Conservation (phyloP, 148 eudicot genomes). For the Pouteria glomerata region DNA sequence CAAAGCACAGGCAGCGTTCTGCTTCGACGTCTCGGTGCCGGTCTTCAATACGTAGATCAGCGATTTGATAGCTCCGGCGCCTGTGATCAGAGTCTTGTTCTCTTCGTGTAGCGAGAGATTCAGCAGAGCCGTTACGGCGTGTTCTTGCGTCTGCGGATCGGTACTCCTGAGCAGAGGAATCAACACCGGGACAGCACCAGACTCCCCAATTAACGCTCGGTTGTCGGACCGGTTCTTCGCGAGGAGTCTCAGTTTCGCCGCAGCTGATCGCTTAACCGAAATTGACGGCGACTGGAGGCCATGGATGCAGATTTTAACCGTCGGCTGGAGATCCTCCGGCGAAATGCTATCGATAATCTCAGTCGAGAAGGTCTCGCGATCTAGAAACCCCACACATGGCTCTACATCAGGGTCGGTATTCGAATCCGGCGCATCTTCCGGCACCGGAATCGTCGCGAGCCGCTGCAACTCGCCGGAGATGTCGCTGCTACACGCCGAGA, state of each 20-base stretch:
- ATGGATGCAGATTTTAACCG: slow-evolving; percentile 71
- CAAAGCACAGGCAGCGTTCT: slow-evolving; percentile 79
- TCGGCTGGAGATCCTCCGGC: slow-evolving; percentile 82
- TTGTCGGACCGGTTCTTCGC: slow-evolving; percentile 87
- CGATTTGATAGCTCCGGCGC: slow-evolving; percentile 57
- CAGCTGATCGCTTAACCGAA: slow-evolving; percentile 65
- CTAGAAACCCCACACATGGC: slow-evolving; percentile 58
- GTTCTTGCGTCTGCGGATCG: slow-evolving; percentile 82
- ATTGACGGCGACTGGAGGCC: slow-evolving; percentile 50
- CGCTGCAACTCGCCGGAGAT: slow-evolving; percentile 87
- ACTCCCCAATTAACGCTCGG: slow-evolving; percentile 68
- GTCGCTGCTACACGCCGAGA: slow-evolving; percentile 70
- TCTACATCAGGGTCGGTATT: slow-evolving; percentile 29
- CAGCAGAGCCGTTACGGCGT: slow-evolving; percentile 74
- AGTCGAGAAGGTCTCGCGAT: slow-evolving; percentile 67
- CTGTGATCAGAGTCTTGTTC: slow-evolving; percentile 43
- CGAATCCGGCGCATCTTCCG: slow-evolving; percentile 8
- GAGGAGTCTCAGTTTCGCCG: slow-evolving; percentile 61
- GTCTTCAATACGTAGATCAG: slow-evolving; percentile 70
- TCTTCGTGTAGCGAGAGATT: slow-evolving; percentile 57
- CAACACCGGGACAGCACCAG: slow-evolving; percentile 70
- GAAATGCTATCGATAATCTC: slow-evolving; percentile 84
- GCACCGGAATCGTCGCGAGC: slow-evolving; percentile 34
- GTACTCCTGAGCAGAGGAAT: slow-evolving; percentile 50
- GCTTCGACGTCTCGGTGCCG: slow-evolving; percentile 76